Conservation (phyloP, 176 grass and related monocot species). For the Juncus effusus region DNA sequence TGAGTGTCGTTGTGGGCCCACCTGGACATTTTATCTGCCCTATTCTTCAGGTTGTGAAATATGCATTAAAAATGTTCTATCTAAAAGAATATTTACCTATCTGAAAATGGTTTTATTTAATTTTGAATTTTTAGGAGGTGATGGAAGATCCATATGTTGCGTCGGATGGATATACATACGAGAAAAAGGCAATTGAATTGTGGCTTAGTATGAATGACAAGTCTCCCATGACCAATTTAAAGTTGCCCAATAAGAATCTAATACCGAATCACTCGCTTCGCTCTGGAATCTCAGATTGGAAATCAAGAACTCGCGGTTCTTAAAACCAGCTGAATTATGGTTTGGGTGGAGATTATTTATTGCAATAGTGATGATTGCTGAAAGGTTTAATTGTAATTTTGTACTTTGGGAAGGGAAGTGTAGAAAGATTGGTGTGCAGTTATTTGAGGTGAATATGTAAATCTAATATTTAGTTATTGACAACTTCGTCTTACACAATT, state of each 20-base stretch:
- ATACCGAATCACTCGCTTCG: slow-evolving; percentile 78
- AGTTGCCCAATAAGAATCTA: slow-evolving; percentile 45
- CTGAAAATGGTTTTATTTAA: slow-evolving; percentile 8
- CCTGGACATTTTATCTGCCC: slow-evolving; percentile 77
- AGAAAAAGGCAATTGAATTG: slow-evolving; percentile 60
- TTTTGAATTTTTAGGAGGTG: slow-evolving; percentile 38
- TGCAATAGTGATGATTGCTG: not conserved
- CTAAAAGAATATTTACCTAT: not conserved
- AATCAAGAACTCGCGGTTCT: slow-evolving; percentile 13
- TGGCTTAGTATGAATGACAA: slow-evolving; percentile 68
- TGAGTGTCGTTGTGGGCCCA: slow-evolving; percentile 21
- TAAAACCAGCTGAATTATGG: not conserved
- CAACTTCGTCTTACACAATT: too few species aligned
- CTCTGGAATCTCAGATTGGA: slow-evolving; percentile 81
- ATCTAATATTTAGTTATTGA: too few species aligned
- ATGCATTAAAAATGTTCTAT: not conserved
- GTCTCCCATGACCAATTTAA: slow-evolving; percentile 76
- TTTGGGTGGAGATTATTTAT: not conserved
- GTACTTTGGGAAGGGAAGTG: too few species aligned
- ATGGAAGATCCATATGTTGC: slow-evolving; percentile 70
- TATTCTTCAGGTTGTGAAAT: slow-evolving; percentile 57
- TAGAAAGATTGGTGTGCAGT: too few species aligned
- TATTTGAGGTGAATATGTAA: too few species aligned
- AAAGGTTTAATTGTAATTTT: too few species aligned
- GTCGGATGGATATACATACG: slow-evolving; percentile 85